Evolutionary conservation across 2,329 filamentous ascomycete genomes (phyloP), one percentile per base, ranked within the genome.

Genomic region (Metarhizium guizhouense): DNA sequence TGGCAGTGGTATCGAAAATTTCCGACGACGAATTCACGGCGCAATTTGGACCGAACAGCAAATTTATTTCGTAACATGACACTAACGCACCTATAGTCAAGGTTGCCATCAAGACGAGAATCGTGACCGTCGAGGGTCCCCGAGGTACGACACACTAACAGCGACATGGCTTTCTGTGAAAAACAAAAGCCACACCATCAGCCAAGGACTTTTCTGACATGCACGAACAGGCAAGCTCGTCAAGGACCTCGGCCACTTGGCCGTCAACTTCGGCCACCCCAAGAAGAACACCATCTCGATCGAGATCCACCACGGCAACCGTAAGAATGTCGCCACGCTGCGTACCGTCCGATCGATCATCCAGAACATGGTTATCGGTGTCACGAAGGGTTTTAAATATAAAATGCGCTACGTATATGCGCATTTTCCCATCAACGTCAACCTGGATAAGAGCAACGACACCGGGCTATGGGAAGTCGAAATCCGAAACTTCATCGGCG

Each of bases 351-450:
- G 91, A 74, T 93, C 93, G 65, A 78, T 97, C 79, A 95, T 99
- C 84, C 90, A 95, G 85, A 99, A 99, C 88, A 76, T 99, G 80
- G 89, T 99, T 78, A 86, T 92, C 70, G 94, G 94, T 77, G 94
- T 99, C 67, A 99, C 94, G 76, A 95, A 93, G 84, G 94, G 94
- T 68, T 99, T 88, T 90, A 95, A 95, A 83, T 99, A 99, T 88
- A 99, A 99, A 90, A 97, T 99, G 93, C 90, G 95, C 73, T 99
- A 99, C 83, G 94, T 99, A 79, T 99, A 99, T 78, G 94, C 94
- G 76, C 94, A 99, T 87, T 99, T 99, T 76, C 94, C 94, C 79
- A 99, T 99, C 90, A 99, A 99, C 85, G 93, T 99, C 82, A 97
- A 96, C 84, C 78, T 99, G 67, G 91, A 96, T 71, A 92, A 96